These are phyloP conservation scores for Plicaturopsis crispa DNA, from an alignment of 768 basidiomycete species.

Conservation along the genomic window DNA sequence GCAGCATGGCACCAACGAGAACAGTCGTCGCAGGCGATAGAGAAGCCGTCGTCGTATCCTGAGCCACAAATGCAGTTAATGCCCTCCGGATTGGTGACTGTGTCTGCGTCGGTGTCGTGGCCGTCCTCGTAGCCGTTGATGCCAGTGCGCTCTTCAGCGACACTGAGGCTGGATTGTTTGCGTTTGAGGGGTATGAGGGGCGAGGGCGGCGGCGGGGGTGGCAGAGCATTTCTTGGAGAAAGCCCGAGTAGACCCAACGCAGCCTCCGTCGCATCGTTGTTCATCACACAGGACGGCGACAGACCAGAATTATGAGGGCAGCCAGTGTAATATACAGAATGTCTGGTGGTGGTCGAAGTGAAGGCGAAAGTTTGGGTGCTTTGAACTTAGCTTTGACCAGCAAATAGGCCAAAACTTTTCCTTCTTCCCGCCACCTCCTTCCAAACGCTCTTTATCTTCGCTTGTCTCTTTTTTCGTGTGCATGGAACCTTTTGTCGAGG, in stretches of 20 bases:
- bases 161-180: constrained; percentile 20
- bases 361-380: too few relatives aligned
- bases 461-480: too few relatives aligned
- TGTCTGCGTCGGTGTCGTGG: constrained; percentile 6
- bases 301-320: too few relatives aligned
- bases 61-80: constrained; percentile 73
- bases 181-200: constrained; percentile 36
- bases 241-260: constrained; percentile 51
- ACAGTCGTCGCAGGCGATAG: constrained; percentile 80
- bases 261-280: constrained; percentile 52
- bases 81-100: constrained; percentile 30
- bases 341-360: too few relatives aligned
- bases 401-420: too few relatives aligned
- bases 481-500: too few relatives aligned
- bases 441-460: too few relatives aligned
- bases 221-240: constrained; percentile 26
- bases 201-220: constrained; percentile 17
- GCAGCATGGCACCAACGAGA: constrained; percentile 79
- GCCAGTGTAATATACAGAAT: too few relatives aligned
- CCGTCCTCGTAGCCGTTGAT: constrained; percentile 8
- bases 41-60: constrained; percentile 74
- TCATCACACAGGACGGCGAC: constrained; percentile 33
- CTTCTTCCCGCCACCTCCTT: too few relatives aligned
- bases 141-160: constrained; percentile 16
- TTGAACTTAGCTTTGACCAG: too few relatives aligned